These are phyloP conservation scores for Sextonia rubra DNA, from an alignment of 164 flowering plant species.

Conservation along the genomic window DNA sequence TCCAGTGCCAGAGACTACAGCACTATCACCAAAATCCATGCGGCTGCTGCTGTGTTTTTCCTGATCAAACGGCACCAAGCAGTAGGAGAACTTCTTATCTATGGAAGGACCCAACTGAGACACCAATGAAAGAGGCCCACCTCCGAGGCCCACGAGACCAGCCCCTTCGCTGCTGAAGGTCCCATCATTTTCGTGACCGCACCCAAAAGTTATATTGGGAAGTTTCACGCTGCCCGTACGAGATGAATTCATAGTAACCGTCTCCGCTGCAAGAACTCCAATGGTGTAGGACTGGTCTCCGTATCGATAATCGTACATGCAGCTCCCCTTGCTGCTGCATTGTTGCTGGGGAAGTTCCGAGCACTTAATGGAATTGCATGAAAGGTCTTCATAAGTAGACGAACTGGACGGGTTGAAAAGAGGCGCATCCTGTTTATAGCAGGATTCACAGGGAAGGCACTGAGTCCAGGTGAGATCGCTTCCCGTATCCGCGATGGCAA, in stretches of 20 bases:
- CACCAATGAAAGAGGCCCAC: constrained; percentile 24
- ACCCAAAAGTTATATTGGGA: constrained; percentile 27
- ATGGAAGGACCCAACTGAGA: constrained; percentile 29
- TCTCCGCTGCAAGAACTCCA: constrained; percentile 35
- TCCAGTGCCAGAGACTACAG: background rate
- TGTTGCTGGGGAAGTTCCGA: constrained; percentile 19
- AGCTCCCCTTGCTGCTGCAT: constrained; percentile 20
- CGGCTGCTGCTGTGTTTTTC: constrained; percentile 35
- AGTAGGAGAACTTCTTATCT: constrained; percentile 46
- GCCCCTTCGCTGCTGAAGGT: constrained; percentile 28
- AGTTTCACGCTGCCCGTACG: constrained; percentile 14
- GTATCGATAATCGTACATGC: constrained; percentile 33
- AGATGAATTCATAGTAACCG: constrained; percentile 21
- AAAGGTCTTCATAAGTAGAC: constrained; percentile 22
- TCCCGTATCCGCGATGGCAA: constrained; percentile 28
- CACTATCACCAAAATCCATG: constrained; percentile 35
- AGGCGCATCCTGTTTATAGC: constrained; percentile 22
- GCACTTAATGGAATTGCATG: constrained; percentile 29
- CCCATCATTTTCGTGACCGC: constrained; percentile 39
- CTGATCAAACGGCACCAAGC: constrained; percentile 36
- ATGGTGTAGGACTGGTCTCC: constrained; percentile 34
- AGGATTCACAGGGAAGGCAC: constrained; percentile 28
- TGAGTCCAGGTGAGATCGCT: constrained; percentile 41
- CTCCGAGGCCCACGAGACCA: constrained; percentile 44
- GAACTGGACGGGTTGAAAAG: constrained; percentile 21